A percentile compares a stretch with the other conserved stretches of the same genome.
phyloP scores from a whole-genome alignment of 1,284 basidiomycete genomes.

The Ceratobasidium sp. region DNA sequence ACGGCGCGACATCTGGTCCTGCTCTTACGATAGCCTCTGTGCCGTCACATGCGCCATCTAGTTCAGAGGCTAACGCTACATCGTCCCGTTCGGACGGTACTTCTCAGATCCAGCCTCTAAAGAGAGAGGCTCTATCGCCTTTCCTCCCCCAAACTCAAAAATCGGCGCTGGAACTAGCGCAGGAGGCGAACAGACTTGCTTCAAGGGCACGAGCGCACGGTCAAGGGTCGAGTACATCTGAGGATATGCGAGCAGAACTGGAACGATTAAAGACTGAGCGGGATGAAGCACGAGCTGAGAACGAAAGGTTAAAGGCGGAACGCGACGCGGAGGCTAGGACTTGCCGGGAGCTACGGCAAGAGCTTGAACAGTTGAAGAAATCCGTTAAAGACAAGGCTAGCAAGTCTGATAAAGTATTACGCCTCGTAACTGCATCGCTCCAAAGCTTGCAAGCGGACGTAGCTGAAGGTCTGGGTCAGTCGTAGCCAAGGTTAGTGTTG shows the following conservation, averaged over 20 bases:
- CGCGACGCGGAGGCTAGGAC: constrained; percentile 22
- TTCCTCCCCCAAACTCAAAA: constrained; percentile 12
- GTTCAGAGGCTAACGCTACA: not conserved
- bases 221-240: not conserved
- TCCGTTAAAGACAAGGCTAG: constrained; percentile 12
- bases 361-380: constrained; percentile 13
- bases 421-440: constrained; percentile 23
- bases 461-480: constrained; percentile 1
- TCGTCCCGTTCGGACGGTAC: no score
- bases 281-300: constrained; percentile 30
- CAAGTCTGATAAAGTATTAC: constrained; percentile 7
- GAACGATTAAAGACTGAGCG: constrained; percentile 22
- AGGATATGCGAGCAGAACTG: constrained; percentile 18
- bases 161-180: constrained; percentile 19
- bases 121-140: constrained; percentile 19
- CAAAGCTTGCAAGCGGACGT: constrained; percentile 17
- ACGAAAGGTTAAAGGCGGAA: not conserved
- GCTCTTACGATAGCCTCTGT: constrained; percentile 12
- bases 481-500: no score
- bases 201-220: not conserved
- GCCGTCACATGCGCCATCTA: not conserved
- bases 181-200: constrained; percentile 3
- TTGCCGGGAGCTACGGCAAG: not conserved
- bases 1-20: constrained; percentile 1
- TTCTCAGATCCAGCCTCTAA: not conserved